phyloP scores from a whole-genome alignment of 176 grass and related monocot species.

The Cenchrus fungigraminus region DNA sequence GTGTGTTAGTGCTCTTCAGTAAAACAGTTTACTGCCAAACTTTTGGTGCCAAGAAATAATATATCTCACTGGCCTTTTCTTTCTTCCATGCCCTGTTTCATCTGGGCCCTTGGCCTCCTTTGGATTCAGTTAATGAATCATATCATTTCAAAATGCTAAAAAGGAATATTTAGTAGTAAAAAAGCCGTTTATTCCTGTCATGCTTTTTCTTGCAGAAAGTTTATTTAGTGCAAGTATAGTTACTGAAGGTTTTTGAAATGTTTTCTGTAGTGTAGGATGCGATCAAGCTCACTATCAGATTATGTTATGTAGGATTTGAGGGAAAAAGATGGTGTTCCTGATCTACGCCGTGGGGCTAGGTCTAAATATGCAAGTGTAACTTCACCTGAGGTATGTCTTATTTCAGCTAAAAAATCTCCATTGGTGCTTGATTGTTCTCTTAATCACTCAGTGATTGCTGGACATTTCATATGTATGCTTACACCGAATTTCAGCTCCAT shows the following conservation, averaged over 20 bases:
- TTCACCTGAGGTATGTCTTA: slow-evolving; percentile 71
- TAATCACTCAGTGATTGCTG: not conserved
- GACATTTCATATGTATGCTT: not conserved
- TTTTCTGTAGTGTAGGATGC: not conserved
- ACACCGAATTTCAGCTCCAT: not conserved
- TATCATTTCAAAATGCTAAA: not conserved
- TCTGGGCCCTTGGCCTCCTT: slow-evolving; percentile 26
- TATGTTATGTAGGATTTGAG: slow-evolving; percentile 75
- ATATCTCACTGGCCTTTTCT: slow-evolving; percentile 72
- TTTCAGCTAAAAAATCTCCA: slow-evolving; percentile 11
- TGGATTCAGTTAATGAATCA: slow-evolving; percentile 10
- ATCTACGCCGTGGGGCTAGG: slow-evolving; percentile 83
- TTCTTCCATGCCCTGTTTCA: slow-evolving; percentile 35
- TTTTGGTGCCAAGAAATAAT: slow-evolving; percentile 83
- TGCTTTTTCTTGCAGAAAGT: not conserved
- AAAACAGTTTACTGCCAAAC: slow-evolving; percentile 10
- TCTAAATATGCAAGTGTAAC: slow-evolving; percentile 83
- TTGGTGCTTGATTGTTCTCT: slow-evolving; percentile 4
- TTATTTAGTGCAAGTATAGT: not conserved
- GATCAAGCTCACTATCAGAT: slow-evolving; percentile 32
- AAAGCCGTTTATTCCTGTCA: not conserved
- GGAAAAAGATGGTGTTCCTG: slow-evolving; percentile 85
- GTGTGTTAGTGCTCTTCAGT: not conserved
- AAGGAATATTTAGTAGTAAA: slow-evolving; percentile 2
- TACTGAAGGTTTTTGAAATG: slow-evolving; percentile 22